Evolutionary conservation across 352 stramenopile genomes (phyloP), one percentile per base, ranked within the genome.

Genomic region (Globisporangium okanoganense): DNA sequence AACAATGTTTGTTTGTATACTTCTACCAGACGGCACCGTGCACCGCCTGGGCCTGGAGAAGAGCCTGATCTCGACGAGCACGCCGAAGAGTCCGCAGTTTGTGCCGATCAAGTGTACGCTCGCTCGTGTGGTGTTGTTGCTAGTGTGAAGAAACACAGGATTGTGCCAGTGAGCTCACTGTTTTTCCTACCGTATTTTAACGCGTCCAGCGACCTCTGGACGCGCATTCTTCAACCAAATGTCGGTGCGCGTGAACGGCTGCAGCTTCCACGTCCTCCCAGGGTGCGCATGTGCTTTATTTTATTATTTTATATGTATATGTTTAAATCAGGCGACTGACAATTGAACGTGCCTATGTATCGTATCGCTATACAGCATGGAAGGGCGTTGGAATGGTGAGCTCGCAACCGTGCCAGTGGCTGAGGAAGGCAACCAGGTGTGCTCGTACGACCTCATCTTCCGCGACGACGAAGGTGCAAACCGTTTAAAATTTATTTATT

Each of bases 221-320:
- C 76, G 86, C 13, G 75, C 79, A 12, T 95, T 95, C 54, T 95
- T 94, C 71, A 95, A 91, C 59, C 86, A 95, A 63, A 62, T 95
- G 27, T 95, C 87, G 5, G 85, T 95, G 50, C 83, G 84, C 24
- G 85, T 94, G 33, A 94, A 85, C 63, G 85, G 83, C 24, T 95
- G 85, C 71, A 94, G 70, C 61, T 95, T 79, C 66, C 85, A 95
- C 64, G 85, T 95, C 24, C 66, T 95, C 29, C 87, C 87, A 57
- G 75, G 76, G 65, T 74, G 71, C 35, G 50, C 13, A 4, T 40
- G 18, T 6, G 27, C 8, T 27, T 41, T 4, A 3, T 14, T 9
- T 3, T 24, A 55, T 57, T 62, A 7, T 12, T 52, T n/a, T 12
- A 14, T 38, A 29, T 41, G 22, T 36, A 10, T 20, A 18, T 6